Evolutionary conservation across 2,329 filamentous ascomycete species (phyloP).

Genomic region (Blastomyces gilchristii): DNA sequence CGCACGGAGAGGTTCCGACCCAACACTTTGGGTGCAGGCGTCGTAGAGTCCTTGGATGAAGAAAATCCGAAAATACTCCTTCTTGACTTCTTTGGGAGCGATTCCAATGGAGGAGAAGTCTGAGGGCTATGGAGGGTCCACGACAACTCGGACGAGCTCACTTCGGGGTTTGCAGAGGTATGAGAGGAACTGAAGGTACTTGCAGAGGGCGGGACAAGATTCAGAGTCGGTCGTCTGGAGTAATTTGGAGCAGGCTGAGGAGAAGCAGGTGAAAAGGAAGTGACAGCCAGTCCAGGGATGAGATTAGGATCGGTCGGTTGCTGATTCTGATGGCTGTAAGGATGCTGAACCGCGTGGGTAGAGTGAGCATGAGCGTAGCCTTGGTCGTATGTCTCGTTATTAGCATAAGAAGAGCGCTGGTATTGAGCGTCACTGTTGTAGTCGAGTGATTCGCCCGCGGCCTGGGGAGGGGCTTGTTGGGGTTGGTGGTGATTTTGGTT

Average conservation of each 20-base stretch:
- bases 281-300: conserved; percentile 2
- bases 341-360: conserved; percentile 10
- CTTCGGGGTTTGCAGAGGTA: conserved; percentile 6
- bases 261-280: neutral
- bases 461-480: neutral
- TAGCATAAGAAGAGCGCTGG: conserved; percentile 4
- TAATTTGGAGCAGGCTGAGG: conserved; percentile 1
- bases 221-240: conserved; percentile 10
- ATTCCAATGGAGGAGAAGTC: conserved; percentile 12
- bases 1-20: conserved; percentile 22
- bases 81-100: conserved; percentile 15
- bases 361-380: conserved; percentile 13
- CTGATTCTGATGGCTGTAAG: conserved; percentile 3
- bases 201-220: conserved; percentile 10
- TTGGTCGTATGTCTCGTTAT: conserved; percentile 7
- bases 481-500: neutral
- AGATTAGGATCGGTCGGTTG: conserved; percentile 3
- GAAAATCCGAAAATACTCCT: conserved; percentile 20
- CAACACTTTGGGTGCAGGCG: conserved; percentile 13
- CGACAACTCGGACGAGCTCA: conserved; percentile 9
- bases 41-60: conserved; percentile 12
- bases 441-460: neutral
- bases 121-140: conserved; percentile 13
- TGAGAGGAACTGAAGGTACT: neutral
- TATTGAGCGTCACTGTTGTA: neutral